Evolutionary conservation across 306 rosid species (phyloP), one percentile per base, ranked within the genome.

Genomic region (Prunus mira): DNA sequence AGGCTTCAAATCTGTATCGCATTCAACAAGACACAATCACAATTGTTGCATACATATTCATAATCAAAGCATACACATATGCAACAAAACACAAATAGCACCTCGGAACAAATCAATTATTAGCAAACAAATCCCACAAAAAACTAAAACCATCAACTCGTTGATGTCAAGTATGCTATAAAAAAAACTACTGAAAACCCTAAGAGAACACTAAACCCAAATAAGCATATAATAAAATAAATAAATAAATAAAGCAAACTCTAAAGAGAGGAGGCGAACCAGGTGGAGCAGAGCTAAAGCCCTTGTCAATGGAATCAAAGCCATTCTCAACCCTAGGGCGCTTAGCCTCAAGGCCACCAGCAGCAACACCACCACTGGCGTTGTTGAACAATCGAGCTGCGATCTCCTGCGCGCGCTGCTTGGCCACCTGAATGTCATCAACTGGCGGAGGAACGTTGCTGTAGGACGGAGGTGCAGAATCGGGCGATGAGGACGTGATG

Each of bases 321-420:
- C 90, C 99, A 67, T 90, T 89, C 25, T 96, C 99, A 69, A 86
- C 79, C 83, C 93, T 92, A 17, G 96, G 74, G 1, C 99, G 99
- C 80, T 96, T 96, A 74, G 82, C 74, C 43, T 92, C 99, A 17
- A 85, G 75, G 9, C 82, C 79, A 20, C 73, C 78, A 28, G 84
- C 84, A 9, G 80, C 87, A 12, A 76, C 78, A 3, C 75, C 74
- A 41, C 49, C 65, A 34, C 80, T 75, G 67, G 74, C 76, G 80
- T 74, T 77, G 86, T 76, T 81, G 72, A 82, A 84, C 81, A 96
- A 85, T 3, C 97, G 97, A 73, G 99, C 90, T 3, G 99, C 98
- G 38, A 96, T 93, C 88, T 92, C 97, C 83, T 96, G 99, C 3
- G 98, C 99, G 2, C 88, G 90, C 79, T 91, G 98, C 82, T 96